Evolutionary conservation across 345 rosid genomes (phyloP).

Genomic region (Microcos paniculata): DNA sequence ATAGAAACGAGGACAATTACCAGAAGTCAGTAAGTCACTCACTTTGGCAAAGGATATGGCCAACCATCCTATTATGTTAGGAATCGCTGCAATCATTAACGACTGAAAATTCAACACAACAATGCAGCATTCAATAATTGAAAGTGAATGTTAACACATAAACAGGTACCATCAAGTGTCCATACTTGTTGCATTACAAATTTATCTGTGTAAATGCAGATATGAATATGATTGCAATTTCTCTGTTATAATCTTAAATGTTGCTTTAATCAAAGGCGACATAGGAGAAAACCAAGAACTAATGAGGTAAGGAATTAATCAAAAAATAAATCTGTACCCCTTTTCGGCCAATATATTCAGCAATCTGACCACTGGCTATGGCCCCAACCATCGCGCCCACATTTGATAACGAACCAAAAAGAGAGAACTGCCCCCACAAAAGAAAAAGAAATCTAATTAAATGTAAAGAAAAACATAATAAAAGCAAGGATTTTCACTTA

Average conservation of each 20-base stretch:
- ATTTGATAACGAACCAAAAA: constrained; percentile 70
- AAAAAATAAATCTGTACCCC: constrained; percentile 42
- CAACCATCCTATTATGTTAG: constrained; percentile 80
- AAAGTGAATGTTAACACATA: no score
- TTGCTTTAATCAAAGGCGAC: not conserved
- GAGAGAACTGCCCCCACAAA: constrained; percentile 42
- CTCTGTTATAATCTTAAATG: not conserved
- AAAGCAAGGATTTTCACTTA: not conserved
- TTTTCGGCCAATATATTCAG: constrained; percentile 74
- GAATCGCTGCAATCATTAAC: constrained; percentile 72
- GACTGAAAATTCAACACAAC: constrained; percentile 37
- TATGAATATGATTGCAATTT: not conserved
- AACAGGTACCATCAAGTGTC: not conserved
- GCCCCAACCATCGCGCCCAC: constrained; percentile 86
- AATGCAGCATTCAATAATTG: not conserved
- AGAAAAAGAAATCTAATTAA: not conserved
- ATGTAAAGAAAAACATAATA: not conserved
- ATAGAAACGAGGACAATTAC: not conserved
- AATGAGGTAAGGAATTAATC: not conserved
- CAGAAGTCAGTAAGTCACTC: constrained; percentile 27
- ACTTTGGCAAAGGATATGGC: constrained; percentile 66
- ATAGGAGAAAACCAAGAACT: not conserved
- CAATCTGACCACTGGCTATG: constrained; percentile 69
- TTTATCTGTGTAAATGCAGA: not conserved
- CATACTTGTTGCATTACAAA: not conserved